Evolutionary conservation across 441 rosid species (phyloP).

Genomic region (Erysimum cheiri): DNA sequence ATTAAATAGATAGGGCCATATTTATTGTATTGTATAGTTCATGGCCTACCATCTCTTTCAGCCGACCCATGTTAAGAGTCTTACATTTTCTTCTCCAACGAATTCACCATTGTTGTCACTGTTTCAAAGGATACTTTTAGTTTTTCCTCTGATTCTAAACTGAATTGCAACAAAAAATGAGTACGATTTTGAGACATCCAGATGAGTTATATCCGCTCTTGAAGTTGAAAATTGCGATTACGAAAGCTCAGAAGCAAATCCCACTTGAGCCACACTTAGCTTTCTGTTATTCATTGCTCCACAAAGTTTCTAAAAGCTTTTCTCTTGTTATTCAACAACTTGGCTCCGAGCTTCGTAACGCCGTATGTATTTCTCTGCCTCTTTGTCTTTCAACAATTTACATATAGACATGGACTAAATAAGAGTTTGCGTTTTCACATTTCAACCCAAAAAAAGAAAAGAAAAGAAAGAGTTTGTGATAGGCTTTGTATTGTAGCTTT

Average conservation of each 20-base stretch:
- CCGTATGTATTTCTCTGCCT: slow-evolving; percentile 49
- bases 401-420: background rate
- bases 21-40: background rate
- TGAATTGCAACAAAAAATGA: slow-evolving; percentile 31
- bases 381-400: slow-evolving; percentile 41
- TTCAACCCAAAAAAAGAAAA: too few relatives aligned
- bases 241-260: slow-evolving; percentile 83
- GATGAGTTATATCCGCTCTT: slow-evolving; percentile 79
- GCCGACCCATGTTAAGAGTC: background rate
- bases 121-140: background rate
- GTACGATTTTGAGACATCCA: slow-evolving; percentile 68
- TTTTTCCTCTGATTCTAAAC: background rate
- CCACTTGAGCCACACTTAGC: slow-evolving; percentile 86
- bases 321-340: slow-evolving; percentile 90
- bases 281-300: slow-evolving; percentile 85
- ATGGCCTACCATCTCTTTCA: background rate
- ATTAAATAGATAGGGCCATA: background rate
- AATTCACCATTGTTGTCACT: slow-evolving; percentile 24
- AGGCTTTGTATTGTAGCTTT: background rate
- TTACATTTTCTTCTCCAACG: slow-evolving; percentile 1
- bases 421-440: too few relatives aligned
- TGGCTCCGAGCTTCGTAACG: slow-evolving; percentile 73
- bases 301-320: slow-evolving; percentile 86
- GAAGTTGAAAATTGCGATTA: slow-evolving; percentile 76
- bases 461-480: background rate